Base-by-base conservation (phyloP, 352 stramenopile species). In the Pythium volutum region DNA sequence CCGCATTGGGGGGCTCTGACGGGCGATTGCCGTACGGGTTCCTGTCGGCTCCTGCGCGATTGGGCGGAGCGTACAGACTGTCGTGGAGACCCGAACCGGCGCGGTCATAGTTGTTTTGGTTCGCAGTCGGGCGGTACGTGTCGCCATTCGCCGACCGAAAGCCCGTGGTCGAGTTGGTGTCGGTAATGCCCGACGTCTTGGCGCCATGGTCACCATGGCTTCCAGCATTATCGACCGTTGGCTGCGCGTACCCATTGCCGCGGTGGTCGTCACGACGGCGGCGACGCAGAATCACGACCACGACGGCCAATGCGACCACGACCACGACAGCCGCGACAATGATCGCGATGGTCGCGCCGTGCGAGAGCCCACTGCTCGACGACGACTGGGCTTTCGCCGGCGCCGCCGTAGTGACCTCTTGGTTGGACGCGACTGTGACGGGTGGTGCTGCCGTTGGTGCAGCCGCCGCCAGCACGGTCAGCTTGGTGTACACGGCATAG, bases 301-400 rank as follows among this genome's bases (percentile, higher is more conserved):
- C 45, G 10, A 81, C 72, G 11, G 80, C 45, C 8, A 87, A n/a
- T 6, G 66, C 77, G 20, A 77, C 70, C 1, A 87, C 60, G 7
- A 87, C 53, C 27, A 88, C 73, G 53, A 87, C 62, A 16, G 64
- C 75, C 12, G 70, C 75, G 25, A 87, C 74, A 53, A 90, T 66
- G 58, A 90, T 88, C 10, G 71, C 79, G 58, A 88, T 73, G 15
- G 79, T 75, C 15, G 72, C 72, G 2, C 55, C 70, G 22, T 66
- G 66, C 1, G 81, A 88, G 11, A 90, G 59, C 0, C 75, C 48
- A 27, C 71, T 73, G 34, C 33, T 59, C 1, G 57, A 31, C 22
- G 62, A 36, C 14, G 31, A 36, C 31, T 36, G 10, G 31, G 31
- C 31, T 36, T 2, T 11, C 31, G 31, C 31, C 31, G 31, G 31